Conservation (phyloP, 2,329 filamentous ascomycete genomes). For the Tolypocladium album region DNA sequence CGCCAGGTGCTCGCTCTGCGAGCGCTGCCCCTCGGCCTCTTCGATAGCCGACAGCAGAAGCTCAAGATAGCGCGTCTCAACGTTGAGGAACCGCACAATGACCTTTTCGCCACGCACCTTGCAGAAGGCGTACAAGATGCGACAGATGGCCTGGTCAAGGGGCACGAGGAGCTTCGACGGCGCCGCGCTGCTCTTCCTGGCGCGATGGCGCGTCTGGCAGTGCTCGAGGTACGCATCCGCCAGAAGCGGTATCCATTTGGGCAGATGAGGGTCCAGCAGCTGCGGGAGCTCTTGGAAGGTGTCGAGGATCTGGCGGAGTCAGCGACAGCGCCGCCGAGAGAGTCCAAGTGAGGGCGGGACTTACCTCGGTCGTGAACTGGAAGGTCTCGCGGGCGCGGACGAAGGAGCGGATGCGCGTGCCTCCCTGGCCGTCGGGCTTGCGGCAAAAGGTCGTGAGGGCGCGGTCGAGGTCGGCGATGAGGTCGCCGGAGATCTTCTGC, state of each 20-base stretch:
- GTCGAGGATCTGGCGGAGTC: conserved; percentile 48
- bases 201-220: conserved; percentile 33
- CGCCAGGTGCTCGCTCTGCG: conserved; percentile 8
- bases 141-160: conserved; percentile 61
- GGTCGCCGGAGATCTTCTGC: conserved; percentile 47
- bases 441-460: conserved; percentile 41
- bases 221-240: conserved; percentile 66
- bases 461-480: conserved; percentile 47
- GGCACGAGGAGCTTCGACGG: conserved; percentile 35
- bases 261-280: conserved; percentile 75
- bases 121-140: conserved; percentile 79
- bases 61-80: conserved; percentile 79
- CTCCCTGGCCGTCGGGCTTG: conserved; percentile 35
- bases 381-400: conserved; percentile 39
- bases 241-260: conserved; percentile 62
- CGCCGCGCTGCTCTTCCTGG: conserved; percentile 23
- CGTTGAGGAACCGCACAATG: conserved; percentile 80
- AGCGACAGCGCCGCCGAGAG: background rate
- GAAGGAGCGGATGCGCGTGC: conserved; percentile 31
- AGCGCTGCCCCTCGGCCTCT: conserved; percentile 29
- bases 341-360: background rate
- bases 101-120: conserved; percentile 93
- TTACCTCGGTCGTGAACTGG: conserved; percentile 36
- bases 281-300: conserved; percentile 94
- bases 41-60: conserved; percentile 68